Base-by-base conservation (phyloP, 208 protist genomes). In the Trypanosoma melophagium region DNA sequence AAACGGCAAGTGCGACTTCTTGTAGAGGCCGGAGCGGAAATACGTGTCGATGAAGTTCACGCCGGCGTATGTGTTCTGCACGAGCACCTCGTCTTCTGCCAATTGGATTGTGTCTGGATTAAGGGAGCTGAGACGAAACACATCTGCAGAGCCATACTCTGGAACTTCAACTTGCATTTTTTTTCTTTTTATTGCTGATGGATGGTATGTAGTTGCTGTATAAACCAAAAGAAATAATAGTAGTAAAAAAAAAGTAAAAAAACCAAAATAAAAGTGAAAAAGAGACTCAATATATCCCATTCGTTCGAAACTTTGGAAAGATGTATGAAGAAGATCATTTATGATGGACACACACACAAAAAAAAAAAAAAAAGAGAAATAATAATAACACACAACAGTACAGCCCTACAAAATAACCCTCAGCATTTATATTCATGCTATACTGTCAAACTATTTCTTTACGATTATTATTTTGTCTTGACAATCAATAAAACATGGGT, bases 41-140 rank as follows among this genome's bases (percentile, higher is more conserved):
- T 97, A 97, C 2, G 89, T 93, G 74, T 98, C 95, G 60, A 97
- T 96, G 70, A 97, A 98, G 79, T 98, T 97, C 28, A 98, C 77
- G 21, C 92, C 92, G 5, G 84, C 78, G 71, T 86, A 90, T 0
- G 47, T 50, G 71, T 86, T 89, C 22, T 57, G 47, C 22, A 90
- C 81, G 17, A 90, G 68, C n/a, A 89, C 81, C 41, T 88, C 63
- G 35, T 80, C 60, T 3, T 74, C 44, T 38, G 51, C 49, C n/a
- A 60, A 51, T 4, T 56, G 9, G 22, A 50, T 19, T 2, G 47
- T 56, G 2, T 60, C 49, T 9, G 61, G 70, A 17, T 76, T 59
- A 19, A 72, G 31, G 28, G 57, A 56, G 8, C 42, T 13, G 24
- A 64, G 2, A 49, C 52, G 59, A 50, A 65, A 19, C 10, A 65